phyloP scores from a whole-genome alignment of 2,329 filamentous ascomycete genomes.

The Grosmannia serpens region DNA sequence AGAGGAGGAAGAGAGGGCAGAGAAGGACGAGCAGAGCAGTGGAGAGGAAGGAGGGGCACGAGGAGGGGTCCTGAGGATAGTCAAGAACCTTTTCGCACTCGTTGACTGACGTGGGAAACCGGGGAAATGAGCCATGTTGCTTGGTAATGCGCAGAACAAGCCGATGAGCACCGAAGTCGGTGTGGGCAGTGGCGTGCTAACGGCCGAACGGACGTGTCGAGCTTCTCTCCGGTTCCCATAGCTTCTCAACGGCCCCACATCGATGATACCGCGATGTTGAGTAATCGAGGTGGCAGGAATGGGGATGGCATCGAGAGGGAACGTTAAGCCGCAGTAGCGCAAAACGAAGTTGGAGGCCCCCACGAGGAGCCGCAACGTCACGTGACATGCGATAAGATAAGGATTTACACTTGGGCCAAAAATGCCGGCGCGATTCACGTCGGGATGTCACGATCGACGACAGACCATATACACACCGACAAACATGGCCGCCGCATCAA shows the following conservation, averaged over 20 bases:
- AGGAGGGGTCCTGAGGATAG: not conserved
- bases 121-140: not conserved
- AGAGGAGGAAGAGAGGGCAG: not conserved
- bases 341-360: not conserved
- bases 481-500: not conserved
- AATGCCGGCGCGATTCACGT: not conserved
- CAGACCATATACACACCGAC: not conserved
- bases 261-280: too few species aligned
- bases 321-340: too few species aligned
- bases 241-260: too few species aligned
- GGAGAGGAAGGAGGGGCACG: not conserved
- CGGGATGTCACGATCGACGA: not conserved
- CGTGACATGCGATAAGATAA: not conserved
- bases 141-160: not conserved
- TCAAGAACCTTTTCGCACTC: not conserved
- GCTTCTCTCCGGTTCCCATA: too few species aligned
- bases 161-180: not conserved
- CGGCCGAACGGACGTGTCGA: too few species aligned
- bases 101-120: not conserved
- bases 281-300: too few species aligned
- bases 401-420: not conserved
- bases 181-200: not conserved
- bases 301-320: too few species aligned
- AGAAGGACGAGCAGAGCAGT: not conserved
- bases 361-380: not conserved